A percentile compares a stretch with the other conserved stretches of the same genome.
Conservation (phyloP, 2,329 filamentous ascomycete genomes). For the Hymenoscyphus repandus region DNA sequence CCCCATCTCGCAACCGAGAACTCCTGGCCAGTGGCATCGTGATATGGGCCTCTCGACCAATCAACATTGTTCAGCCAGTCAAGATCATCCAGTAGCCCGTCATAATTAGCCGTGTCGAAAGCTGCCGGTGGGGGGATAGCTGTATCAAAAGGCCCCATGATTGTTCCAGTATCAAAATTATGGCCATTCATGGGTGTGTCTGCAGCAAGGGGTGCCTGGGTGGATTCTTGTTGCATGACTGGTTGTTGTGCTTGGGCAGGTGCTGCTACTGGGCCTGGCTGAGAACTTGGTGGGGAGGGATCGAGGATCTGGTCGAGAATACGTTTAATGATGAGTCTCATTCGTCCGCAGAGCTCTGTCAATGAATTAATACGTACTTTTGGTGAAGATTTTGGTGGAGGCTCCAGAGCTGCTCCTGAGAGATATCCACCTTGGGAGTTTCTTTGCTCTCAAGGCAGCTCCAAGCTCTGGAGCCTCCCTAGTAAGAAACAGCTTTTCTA, state of each 20-base stretch:
- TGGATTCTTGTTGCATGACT: constrained; percentile 2
- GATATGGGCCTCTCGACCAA: constrained; percentile 28
- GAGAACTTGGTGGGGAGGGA: constrained; percentile 20
- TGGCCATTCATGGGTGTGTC: not conserved
- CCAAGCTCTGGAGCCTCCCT: too few relatives aligned
- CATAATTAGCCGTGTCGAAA: constrained; percentile 19
- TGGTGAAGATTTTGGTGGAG: too few relatives aligned
- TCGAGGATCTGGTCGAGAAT: constrained; percentile 47
- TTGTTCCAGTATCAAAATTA: constrained; percentile 3
- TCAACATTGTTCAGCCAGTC: constrained; percentile 30
- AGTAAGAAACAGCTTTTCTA: too few relatives aligned
- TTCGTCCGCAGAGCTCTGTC: constrained; percentile 43
- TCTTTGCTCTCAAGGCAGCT: too few relatives aligned
- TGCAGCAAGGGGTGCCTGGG: not conserved
- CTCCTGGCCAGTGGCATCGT: constrained; percentile 23
- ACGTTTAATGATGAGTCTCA: constrained; percentile 43
- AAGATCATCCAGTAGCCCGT: constrained; percentile 22
- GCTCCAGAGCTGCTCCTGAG: too few relatives aligned
- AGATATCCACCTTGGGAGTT: too few relatives aligned
- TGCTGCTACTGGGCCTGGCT: not conserved
- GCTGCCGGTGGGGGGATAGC: constrained; percentile 8
- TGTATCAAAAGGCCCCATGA: constrained; percentile 11
- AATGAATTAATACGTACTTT: too few relatives aligned
- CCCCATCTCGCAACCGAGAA: constrained; percentile 4
- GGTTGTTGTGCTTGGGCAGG: not conserved